These are phyloP conservation scores for Zygotorulaspora sp. DNA, from an alignment of 805 yeast species.

Conservation along the genomic window DNA sequence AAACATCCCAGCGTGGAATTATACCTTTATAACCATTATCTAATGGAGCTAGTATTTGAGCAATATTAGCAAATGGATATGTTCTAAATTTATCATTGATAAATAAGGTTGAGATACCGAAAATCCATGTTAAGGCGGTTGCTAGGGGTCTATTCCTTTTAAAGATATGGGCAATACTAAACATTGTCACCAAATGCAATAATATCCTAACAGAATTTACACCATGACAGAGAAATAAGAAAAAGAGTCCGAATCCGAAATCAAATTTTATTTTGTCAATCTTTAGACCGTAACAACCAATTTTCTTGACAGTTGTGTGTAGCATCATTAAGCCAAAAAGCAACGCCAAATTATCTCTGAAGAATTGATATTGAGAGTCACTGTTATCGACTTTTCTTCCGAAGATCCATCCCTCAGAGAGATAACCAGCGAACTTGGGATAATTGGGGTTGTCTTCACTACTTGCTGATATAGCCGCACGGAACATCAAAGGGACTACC, in stretches of 20 bases:
- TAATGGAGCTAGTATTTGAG: slow-evolving; percentile 43
- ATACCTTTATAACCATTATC: slow-evolving; percentile 69
- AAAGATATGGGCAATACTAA: slow-evolving; percentile 25
- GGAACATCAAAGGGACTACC: slow-evolving; percentile 77
- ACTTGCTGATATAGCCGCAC: slow-evolving; percentile 77
- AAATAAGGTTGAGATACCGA: slow-evolving; percentile 74
- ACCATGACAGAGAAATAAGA: slow-evolving; percentile 76
- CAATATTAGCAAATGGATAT: slow-evolving; percentile 44
- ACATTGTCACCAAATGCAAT: slow-evolving; percentile 54
- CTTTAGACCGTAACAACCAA: slow-evolving; percentile 21
- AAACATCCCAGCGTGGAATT: slow-evolving; percentile 91
- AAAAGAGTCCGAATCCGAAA: slow-evolving; percentile 61
- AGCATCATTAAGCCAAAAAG: slow-evolving; percentile 49
- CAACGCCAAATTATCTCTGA: slow-evolving; percentile 72
- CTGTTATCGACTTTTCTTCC: slow-evolving; percentile 91
- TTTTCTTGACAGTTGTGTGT: slow-evolving; percentile 52
- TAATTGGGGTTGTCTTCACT: slow-evolving; percentile 72
- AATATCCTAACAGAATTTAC: slow-evolving; percentile 59
- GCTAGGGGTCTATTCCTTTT: slow-evolving; percentile 38
- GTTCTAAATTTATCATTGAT: slow-evolving; percentile 65
- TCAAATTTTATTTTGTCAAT: slow-evolving; percentile 61
- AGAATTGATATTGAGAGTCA: slow-evolving; percentile 82
- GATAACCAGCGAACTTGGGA: slow-evolving; percentile 51
- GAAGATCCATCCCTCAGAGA: slow-evolving; percentile 82
- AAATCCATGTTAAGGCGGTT: slow-evolving; percentile 57